Percentiles rank a stretch among this genome's conserved stretches.
These are phyloP conservation scores for Plasmodium coatneyi DNA, from an alignment of 169 alveolate species.

Conservation along the genomic window DNA sequence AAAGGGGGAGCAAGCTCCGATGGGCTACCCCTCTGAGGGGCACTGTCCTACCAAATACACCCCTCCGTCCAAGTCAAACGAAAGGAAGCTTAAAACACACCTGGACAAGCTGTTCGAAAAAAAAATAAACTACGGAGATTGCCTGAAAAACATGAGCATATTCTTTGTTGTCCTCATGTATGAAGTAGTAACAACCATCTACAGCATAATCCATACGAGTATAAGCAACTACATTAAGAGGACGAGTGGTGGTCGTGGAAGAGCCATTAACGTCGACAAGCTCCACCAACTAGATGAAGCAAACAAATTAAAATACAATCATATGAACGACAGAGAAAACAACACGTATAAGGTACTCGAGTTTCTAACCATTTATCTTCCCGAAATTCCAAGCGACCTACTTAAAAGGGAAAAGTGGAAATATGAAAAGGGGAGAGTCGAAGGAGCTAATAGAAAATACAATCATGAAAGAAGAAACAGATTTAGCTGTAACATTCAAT, in stretches of 20 bases:
- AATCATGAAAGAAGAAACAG: neutral
- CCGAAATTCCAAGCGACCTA: constrained; percentile 24
- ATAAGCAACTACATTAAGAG: constrained; percentile 19
- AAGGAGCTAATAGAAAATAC: neutral
- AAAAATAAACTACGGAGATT: constrained; percentile 39
- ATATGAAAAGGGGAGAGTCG: constrained; percentile 2
- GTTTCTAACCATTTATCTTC: constrained; percentile 45
- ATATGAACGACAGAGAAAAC: neutral
- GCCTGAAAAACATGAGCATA: constrained; percentile 45
- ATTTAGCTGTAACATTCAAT: constrained; percentile 11
- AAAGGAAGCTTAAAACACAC: neutral
- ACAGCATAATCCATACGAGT: constrained; percentile 33
- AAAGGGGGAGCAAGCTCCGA: neutral
- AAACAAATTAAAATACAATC: constrained; percentile 6
- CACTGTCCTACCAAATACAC: neutral
- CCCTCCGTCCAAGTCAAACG: neutral
- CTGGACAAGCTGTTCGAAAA: constrained; percentile 29
- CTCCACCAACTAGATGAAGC: constrained; percentile 21
- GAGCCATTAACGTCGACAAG: constrained; percentile 10
- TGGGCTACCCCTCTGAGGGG: too few relatives aligned
- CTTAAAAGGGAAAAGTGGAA: constrained; percentile 55
- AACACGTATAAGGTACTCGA: constrained; percentile 33
- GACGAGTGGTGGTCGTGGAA: neutral
- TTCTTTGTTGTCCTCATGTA: constrained; percentile 28
- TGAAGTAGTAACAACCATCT: constrained; percentile 39